Evolutionary conservation across 164 flowering plant genomes (phyloP).

Genomic region (Cinnamomum micranthum): DNA sequence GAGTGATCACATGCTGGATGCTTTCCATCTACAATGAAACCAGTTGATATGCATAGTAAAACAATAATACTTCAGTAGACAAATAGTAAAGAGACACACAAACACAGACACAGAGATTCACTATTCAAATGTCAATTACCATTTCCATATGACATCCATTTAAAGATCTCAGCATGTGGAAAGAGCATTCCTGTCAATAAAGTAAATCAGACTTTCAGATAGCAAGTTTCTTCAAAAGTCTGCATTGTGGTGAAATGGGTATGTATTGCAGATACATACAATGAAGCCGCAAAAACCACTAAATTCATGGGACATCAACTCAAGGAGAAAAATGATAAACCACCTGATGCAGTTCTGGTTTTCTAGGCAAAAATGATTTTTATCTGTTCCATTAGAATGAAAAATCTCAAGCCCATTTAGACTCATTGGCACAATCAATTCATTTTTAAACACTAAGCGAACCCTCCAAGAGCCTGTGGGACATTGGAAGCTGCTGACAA

Average conservation of each 20-base stretch:
- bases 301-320: background rate
- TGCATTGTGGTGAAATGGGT: background rate
- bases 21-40: conserved; percentile 69
- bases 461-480: no score
- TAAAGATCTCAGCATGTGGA: conserved; percentile 71
- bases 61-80: no score
- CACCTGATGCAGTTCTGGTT: background rate
- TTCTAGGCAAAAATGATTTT: background rate
- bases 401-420: background rate
- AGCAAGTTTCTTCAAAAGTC: background rate
- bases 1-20: conserved; percentile 89
- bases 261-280: background rate
- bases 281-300: background rate
- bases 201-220: background rate
- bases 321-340: background rate
- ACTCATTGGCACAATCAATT: background rate
- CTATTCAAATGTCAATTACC: conserved; percentile 39
- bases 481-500: no score
- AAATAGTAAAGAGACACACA: background rate
- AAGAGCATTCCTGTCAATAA: conserved; percentile 71
- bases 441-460: background rate
- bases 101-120: background rate
- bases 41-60: background rate
- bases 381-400: background rate
- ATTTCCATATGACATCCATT: conserved; percentile 95